Conservation (phyloP, 306 rosid genomes). For the Heteromeles arbutifolia region DNA sequence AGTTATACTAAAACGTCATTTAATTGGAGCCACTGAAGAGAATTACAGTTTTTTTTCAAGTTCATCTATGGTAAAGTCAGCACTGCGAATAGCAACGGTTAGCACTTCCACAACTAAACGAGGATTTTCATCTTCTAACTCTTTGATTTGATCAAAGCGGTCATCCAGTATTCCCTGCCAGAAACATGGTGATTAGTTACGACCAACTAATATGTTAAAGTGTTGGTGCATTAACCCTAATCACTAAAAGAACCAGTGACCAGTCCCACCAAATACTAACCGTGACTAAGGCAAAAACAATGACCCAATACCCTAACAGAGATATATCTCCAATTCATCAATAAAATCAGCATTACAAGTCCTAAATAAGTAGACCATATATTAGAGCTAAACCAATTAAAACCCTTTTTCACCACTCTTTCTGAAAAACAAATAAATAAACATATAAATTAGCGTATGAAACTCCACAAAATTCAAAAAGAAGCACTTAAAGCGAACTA, state of each 20-base stretch:
- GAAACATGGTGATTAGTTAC: background rate
- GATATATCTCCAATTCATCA: background rate
- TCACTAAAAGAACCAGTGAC: background rate
- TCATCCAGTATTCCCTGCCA: slow-evolving; percentile 10
- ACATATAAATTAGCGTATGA: background rate
- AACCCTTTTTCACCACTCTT: background rate
- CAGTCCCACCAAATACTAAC: background rate
- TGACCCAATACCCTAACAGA: background rate
- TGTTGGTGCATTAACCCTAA: background rate
- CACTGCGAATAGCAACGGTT: background rate
- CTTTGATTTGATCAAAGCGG: background rate
- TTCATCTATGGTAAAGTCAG: background rate
- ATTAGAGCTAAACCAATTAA: background rate
- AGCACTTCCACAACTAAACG: background rate
- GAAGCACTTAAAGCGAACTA: background rate
- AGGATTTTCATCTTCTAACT: background rate
- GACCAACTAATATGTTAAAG: background rate
- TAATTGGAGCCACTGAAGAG: background rate
- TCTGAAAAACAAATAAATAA: background rate
- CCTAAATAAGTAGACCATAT: background rate
- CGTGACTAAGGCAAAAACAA: background rate
- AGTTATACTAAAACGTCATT: background rate
- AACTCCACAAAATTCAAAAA: background rate
- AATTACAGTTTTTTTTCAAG: background rate
- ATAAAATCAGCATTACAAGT: background rate